phyloP scores from a whole-genome alignment of 208 protist species.

The Porcisia deanei region DNA sequence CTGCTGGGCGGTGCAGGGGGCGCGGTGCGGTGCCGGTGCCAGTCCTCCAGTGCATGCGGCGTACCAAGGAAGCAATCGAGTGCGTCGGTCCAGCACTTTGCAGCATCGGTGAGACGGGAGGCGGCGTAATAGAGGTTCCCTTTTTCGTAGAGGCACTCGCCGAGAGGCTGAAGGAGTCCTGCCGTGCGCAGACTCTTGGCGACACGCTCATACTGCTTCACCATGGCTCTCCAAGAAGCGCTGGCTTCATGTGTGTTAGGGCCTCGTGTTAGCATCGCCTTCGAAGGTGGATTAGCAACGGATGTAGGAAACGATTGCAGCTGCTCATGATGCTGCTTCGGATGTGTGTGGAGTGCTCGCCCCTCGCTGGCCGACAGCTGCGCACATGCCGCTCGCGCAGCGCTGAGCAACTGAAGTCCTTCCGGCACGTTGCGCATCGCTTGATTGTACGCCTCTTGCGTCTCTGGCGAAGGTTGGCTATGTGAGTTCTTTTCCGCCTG shows the following conservation, averaged over 20 bases:
- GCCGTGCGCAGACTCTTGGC: conserved; percentile 47
- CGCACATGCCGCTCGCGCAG: conserved; percentile 45
- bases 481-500: conserved; percentile 27
- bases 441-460: conserved; percentile 27
- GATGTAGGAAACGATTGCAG: background rate
- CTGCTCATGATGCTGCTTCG: background rate
- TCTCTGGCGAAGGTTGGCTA: background rate
- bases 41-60: conserved; percentile 54
- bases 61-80: conserved; percentile 68
- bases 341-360: background rate
- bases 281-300: background rate
- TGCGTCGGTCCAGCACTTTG: conserved; percentile 65
- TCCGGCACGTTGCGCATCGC: conserved; percentile 45
- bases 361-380: conserved; percentile 13
- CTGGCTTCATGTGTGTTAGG: background rate
- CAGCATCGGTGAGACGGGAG: conserved; percentile 43
- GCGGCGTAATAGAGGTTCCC: conserved; percentile 53
- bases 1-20: conserved; percentile 15
- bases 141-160: conserved; percentile 74
- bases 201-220: conserved; percentile 47
- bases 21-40: conserved; percentile 30
- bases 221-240: conserved; percentile 34
- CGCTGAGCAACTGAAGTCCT: conserved; percentile 37
- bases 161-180: conserved; percentile 57
- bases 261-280: background rate